These are phyloP conservation scores for Hyphopichia wangnamkhiaoensis DNA, from an alignment of 1,139 yeast genomes.

Conservation along the genomic window DNA sequence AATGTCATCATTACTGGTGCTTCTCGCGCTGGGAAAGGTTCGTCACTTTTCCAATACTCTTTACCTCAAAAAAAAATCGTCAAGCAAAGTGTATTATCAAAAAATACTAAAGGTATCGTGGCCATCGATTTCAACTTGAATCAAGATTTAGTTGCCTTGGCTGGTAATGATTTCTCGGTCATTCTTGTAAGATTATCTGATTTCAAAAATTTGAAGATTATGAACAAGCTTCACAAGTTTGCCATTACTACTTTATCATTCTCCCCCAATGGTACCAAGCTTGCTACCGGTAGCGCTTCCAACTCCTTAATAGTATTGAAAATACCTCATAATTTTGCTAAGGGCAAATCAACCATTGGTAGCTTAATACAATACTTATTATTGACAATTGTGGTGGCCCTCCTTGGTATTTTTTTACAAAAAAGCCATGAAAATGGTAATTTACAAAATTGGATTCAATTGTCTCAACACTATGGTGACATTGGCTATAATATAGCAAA, in stretches of 20 bases:
- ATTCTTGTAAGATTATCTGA: constrained; percentile 52
- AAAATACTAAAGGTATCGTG: constrained; percentile 64
- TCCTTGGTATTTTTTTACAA: constrained; percentile 50
- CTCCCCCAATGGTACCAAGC: constrained; percentile 64
- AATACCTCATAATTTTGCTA: constrained; percentile 55
- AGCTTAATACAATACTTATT: constrained; percentile 40
- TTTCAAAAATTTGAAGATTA: constrained; percentile 50
- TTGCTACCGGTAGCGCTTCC: constrained; percentile 83
- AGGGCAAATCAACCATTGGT: constrained; percentile 46
- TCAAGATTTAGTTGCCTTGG: constrained; percentile 61
- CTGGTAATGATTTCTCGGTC: constrained; percentile 76
- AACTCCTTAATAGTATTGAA: constrained; percentile 66
- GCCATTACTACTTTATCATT: constrained; percentile 78
- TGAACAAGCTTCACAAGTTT: constrained; percentile 69
- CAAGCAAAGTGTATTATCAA: constrained; percentile 46
- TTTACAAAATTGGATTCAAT: constrained; percentile 22
- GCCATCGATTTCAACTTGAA: constrained; percentile 57
- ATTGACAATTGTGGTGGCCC: constrained; percentile 45
- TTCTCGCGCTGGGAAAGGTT: constrained; percentile 41
- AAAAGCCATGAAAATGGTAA: constrained; percentile 39
- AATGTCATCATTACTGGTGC: constrained; percentile 60
- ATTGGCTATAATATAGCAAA: constrained; percentile 21
- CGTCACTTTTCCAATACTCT: constrained; percentile 43
- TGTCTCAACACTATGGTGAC: constrained; percentile 20
- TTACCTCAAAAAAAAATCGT: constrained; percentile 43